Conservation (phyloP, 148 eudicot species). For the Camellia lanceoleosa region DNA sequence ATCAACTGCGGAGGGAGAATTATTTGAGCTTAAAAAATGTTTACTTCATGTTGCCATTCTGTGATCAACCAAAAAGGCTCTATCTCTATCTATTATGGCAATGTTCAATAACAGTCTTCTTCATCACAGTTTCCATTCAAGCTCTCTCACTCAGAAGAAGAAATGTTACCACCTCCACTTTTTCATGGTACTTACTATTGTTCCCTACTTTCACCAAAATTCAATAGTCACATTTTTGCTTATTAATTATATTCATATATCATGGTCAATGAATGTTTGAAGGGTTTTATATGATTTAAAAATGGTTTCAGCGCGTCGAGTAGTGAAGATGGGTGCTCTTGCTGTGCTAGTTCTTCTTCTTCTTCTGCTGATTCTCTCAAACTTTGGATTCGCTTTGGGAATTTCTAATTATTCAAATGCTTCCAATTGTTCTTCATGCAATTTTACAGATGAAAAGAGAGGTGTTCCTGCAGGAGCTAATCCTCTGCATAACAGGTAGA, state of each 20-base stretch:
- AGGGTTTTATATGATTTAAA: background rate
- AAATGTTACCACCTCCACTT: too few relatives aligned
- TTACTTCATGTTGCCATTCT: too few relatives aligned
- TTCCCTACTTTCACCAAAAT: background rate
- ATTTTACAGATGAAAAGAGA: conserved; percentile 8
- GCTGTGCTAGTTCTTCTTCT: conserved; percentile 3
- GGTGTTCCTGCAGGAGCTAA: conserved; percentile 14
- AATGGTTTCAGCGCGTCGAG: background rate
- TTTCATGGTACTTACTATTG: too few relatives aligned
- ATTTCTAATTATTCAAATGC: background rate
- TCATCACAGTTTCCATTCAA: too few relatives aligned
- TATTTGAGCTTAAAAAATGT: too few relatives aligned
- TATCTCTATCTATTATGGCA: too few relatives aligned
- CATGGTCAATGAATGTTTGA: background rate
- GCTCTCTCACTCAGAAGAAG: too few relatives aligned
- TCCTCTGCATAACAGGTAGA: conserved; percentile 21
- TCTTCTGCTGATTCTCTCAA: conserved; percentile 5
- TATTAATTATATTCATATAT: background rate
- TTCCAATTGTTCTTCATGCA: conserved; percentile 9
- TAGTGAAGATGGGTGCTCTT: background rate
- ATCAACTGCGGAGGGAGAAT: too few relatives aligned
- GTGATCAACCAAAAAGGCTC: too few relatives aligned
- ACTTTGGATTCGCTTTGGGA: background rate
- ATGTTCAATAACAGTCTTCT: too few relatives aligned
- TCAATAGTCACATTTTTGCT: background rate